A percentile compares a stretch with the other conserved stretches of the same genome.
Evolutionary conservation across 768 basidiomycete genomes (phyloP).

Genomic region (Suillus plorans): DNA sequence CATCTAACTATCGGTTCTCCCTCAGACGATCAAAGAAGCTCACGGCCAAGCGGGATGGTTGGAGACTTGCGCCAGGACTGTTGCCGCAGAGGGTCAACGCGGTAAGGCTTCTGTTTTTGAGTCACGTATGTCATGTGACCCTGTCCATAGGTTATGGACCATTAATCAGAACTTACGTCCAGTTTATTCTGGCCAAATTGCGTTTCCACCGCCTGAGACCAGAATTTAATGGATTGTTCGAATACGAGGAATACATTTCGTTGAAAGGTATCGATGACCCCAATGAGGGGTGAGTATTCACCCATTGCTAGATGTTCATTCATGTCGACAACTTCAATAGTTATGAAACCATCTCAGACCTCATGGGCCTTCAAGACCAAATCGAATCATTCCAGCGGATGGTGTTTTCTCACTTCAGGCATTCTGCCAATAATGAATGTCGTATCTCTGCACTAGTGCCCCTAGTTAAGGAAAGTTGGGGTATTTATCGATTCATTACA

Average conservation of each 20-base stretch:
- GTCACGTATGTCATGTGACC: background rate
- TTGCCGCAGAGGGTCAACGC: constrained; percentile 72
- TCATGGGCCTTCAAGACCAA: constrained; percentile 97
- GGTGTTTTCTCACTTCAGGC: constrained; percentile 92
- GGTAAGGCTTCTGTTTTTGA: constrained; percentile 45
- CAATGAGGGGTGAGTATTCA: constrained; percentile 84
- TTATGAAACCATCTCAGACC: constrained; percentile 96
- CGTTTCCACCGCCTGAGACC: constrained; percentile 93
- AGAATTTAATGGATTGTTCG: constrained; percentile 98
- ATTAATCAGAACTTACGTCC: constrained; percentile 93
- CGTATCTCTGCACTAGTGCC: constrained; percentile 95
- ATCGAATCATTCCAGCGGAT: constrained; percentile 99
- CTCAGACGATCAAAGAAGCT: constrained; percentile 92
- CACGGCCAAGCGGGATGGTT: constrained; percentile 98
- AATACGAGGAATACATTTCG: constrained; percentile 98
- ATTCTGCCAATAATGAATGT: constrained; percentile 94
- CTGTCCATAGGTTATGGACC: constrained; percentile 75
- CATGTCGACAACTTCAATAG: constrained; percentile 41
- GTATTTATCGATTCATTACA: constrained; percentile 98
- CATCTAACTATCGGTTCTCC: constrained; percentile 12
- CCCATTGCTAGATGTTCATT: constrained; percentile 6
- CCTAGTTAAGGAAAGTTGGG: constrained; percentile 98
- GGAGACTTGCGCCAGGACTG: constrained; percentile 92
- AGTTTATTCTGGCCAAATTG: constrained; percentile 93
- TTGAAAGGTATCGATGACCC: constrained; percentile 98